phyloP scores from a whole-genome alignment of 2,329 filamentous ascomycete species.

The Epichloe festucae region DNA sequence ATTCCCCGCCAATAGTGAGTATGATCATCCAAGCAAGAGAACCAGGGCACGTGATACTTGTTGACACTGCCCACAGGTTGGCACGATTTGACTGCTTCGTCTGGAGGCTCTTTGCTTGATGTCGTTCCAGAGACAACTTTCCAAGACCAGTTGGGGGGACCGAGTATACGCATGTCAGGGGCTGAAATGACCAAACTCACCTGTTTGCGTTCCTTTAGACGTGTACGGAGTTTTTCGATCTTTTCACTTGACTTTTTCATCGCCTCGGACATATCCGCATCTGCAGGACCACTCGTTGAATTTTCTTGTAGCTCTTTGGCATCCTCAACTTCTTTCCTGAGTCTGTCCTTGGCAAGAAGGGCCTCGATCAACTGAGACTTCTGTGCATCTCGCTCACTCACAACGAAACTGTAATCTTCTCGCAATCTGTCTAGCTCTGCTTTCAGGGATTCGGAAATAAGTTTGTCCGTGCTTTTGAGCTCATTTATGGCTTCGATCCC shows the following conservation, averaged over 20 bases:
- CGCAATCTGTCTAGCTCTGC: constrained; percentile 44
- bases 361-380: constrained; percentile 48
- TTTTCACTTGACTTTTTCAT: constrained; percentile 35
- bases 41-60: neutral
- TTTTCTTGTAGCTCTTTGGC: constrained; percentile 28
- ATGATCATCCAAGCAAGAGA: neutral
- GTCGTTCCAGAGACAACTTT: neutral
- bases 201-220: constrained; percentile 44
- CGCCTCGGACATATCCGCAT: constrained; percentile 22
- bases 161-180: neutral
- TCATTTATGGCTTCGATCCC: constrained; percentile 41
- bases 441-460: constrained; percentile 45
- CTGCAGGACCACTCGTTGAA: constrained; percentile 20
- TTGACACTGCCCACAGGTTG: neutral
- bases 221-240: constrained; percentile 43
- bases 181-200: constrained; percentile 27
- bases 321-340: constrained; percentile 41
- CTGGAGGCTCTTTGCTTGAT: neutral
- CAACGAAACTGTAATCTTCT: constrained; percentile 34
- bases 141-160: neutral
- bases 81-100: neutral
- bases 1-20: neutral
- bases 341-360: constrained; percentile 46
- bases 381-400: constrained; percentile 41
- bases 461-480: constrained; percentile 45